Conservation (phyloP, 768 basidiomycete species). For the Boletellus emodensis region DNA sequence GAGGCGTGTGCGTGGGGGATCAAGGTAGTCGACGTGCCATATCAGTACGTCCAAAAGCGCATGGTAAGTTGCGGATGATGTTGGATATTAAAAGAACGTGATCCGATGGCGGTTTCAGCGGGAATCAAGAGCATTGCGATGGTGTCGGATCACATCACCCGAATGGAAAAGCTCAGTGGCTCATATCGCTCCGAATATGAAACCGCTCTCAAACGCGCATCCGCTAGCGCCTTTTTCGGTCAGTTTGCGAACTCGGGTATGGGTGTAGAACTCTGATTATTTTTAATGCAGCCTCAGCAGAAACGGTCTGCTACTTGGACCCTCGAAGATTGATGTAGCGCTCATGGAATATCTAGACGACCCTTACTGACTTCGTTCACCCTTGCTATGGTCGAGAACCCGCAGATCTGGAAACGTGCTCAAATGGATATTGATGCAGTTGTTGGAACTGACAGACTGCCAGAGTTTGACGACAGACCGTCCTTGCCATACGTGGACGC, state of each 20-base stretch:
- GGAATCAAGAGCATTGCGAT: neutral
- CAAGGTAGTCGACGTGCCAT: conserved; percentile 20
- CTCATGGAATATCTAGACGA: neutral
- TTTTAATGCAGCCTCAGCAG: neutral
- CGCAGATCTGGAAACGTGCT: neutral
- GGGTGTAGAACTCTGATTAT: neutral
- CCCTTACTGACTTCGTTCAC: neutral
- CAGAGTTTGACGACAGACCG: neutral
- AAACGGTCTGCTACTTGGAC: neutral
- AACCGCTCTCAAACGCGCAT: conserved; percentile 1
- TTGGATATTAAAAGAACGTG: neutral
- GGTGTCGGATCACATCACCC: conserved; percentile 14
- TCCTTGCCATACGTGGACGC: neutral
- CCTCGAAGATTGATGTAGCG: neutral
- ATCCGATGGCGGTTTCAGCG: neutral
- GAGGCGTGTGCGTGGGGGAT: neutral
- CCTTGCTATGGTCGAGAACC: neutral
- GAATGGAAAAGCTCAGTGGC: conserved; percentile 12
- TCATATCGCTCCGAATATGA: conserved; percentile 1
- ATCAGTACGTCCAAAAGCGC: conserved; percentile 22
- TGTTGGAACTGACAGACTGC: neutral
- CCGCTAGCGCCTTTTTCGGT: conserved; percentile 2
- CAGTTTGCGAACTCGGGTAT: too few relatives aligned
- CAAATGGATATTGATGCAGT: neutral
- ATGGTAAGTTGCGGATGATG: conserved; percentile 18